Evolutionary conservation across 306 rosid species (phyloP).

Genomic region (Cotoneaster glaucophyllus): DNA sequence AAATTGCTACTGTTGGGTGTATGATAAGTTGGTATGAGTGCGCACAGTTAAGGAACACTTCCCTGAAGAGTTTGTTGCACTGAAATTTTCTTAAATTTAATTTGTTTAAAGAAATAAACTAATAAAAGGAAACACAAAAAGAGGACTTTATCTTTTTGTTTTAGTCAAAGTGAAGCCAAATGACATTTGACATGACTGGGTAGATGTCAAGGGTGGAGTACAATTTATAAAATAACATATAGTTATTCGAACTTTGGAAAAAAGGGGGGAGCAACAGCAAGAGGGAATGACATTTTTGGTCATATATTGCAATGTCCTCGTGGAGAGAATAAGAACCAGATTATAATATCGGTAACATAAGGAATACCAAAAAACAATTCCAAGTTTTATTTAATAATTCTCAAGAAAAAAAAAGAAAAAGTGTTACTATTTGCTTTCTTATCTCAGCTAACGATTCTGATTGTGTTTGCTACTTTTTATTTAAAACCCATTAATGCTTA

Average conservation of each 20-base stretch:
- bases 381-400: neutral
- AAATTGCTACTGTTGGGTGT: neutral
- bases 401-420: constrained; percentile 28
- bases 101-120: neutral
- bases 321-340: constrained; percentile 27
- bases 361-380: neutral
- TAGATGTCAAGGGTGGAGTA: neutral
- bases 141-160: neutral
- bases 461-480: constrained; percentile 40
- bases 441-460: constrained; percentile 21
- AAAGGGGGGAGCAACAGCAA: constrained; percentile 8
- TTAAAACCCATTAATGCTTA: constrained; percentile 21
- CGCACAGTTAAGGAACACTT: neutral
- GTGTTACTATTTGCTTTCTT: constrained; percentile 26
- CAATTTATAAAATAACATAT: neutral
- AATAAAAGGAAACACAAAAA: neutral
- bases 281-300: constrained; percentile 21
- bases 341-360: neutral
- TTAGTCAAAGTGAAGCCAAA: neutral
- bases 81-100: too few species aligned
- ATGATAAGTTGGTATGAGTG: neutral
- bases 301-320: constrained; percentile 22
- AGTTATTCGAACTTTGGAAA: constrained; percentile 24
- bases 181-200: neutral
- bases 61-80: neutral